Evolutionary conservation across 2,329 filamentous ascomycete species (phyloP).

Genomic region (Talaromyces sp.): DNA sequence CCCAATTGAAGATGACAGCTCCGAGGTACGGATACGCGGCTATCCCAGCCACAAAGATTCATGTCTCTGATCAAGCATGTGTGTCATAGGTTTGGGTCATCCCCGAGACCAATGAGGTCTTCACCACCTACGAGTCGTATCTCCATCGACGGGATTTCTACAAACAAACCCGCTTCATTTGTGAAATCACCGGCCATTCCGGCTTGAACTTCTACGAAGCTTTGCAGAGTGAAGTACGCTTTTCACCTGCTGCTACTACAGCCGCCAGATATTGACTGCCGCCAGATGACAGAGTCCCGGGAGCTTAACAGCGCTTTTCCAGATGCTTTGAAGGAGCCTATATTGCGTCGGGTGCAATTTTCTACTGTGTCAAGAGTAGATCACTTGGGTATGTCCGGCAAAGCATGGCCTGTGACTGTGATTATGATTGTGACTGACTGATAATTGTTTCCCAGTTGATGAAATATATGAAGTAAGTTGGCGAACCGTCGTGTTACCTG

Average conservation of each 20-base stretch:
- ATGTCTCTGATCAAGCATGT: background rate
- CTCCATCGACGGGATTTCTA: slow-evolving; percentile 86
- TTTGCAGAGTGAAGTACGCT: slow-evolving; percentile 77
- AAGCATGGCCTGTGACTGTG: background rate
- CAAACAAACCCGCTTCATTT: slow-evolving; percentile 88
- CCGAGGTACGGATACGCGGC: slow-evolving; percentile 60
- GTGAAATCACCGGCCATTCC: slow-evolving; percentile 91
- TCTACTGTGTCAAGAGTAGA: slow-evolving; percentile 86
- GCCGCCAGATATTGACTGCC: slow-evolving; percentile 3
- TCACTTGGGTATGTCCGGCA: slow-evolving; percentile 54
- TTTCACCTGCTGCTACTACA: too few species aligned
- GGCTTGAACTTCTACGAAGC: slow-evolving; percentile 90
- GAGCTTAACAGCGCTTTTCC: slow-evolving; percentile 91
- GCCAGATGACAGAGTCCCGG: slow-evolving; percentile 68
- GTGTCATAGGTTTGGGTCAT: slow-evolving; percentile 78
- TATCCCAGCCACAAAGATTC: background rate
- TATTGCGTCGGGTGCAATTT: slow-evolving; percentile 86
- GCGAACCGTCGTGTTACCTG: slow-evolving; percentile 11
- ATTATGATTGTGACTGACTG: slow-evolving; percentile 12
- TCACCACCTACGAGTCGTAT: slow-evolving; percentile 82
- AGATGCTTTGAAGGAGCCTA: slow-evolving; percentile 82
- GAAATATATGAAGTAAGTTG: slow-evolving; percentile 43
- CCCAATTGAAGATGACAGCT: slow-evolving; percentile 70
- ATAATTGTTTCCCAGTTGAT: slow-evolving; percentile 36
- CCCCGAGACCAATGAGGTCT: slow-evolving; percentile 82